Evolutionary conservation across 257 asterid genomes (phyloP).

Genomic region (Echites panduratus): DNA sequence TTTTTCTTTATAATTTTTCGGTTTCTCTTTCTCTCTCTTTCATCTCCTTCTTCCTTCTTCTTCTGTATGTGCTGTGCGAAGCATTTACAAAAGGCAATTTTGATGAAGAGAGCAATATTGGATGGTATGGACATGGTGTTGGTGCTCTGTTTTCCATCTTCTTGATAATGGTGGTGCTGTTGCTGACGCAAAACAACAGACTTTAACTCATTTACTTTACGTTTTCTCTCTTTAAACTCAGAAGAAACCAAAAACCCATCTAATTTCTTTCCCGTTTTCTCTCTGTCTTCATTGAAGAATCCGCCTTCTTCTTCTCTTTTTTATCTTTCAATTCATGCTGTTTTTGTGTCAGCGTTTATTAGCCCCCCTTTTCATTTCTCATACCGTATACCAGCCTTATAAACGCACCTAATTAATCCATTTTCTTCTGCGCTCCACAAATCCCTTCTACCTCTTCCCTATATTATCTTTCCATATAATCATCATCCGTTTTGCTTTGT

Average conservation of each 20-base stretch:
- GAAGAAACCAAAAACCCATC: background rate
- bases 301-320: constrained; percentile 19
- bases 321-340: constrained; percentile 17
- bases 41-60: constrained; percentile 7
- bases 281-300: constrained; percentile 20
- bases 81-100: constrained; percentile 2
- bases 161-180: constrained; percentile 6
- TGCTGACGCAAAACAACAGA: constrained; percentile 12
- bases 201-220: constrained; percentile 12
- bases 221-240: constrained; percentile 15
- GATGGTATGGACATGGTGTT: background rate
- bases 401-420: background rate
- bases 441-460: background rate
- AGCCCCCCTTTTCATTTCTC: constrained; percentile 9
- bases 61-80: background rate
- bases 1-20: background rate
- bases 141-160: background rate
- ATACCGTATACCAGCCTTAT: background rate
- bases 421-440: background rate
- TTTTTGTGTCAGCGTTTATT: constrained; percentile 33
- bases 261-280: background rate
- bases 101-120: constrained; percentile 5
- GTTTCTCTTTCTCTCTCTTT: background rate
- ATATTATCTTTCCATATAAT: background rate
- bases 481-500: background rate